Evolutionary conservation across 148 eudicot species (phyloP), one percentile per base, ranked within the genome.

Genomic region (Amaranthus hypochondriacus): DNA sequence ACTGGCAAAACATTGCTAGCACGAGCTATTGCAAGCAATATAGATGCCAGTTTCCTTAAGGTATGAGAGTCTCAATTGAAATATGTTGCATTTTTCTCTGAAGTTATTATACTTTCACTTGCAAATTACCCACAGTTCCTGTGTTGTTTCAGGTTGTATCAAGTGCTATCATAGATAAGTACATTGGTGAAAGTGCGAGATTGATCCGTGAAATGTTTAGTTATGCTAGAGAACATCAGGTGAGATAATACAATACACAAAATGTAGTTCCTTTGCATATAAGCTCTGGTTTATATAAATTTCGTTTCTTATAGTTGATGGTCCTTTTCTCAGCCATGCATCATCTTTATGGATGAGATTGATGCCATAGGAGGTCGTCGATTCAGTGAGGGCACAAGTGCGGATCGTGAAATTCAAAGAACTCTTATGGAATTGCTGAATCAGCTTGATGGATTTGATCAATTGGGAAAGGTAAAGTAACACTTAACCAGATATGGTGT

Each of bases 141-240:
- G 68, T 73, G 47, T 49, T 53, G 49, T 4, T 73, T 13, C 71
- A 94, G 97, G 97, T 95, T 74, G 98, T 95, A 28, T 95, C 98
- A 42, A 95, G 98, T 86, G 98, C 98, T 73, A 92, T 95, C 51
- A 95, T 95, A 21, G 97, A 95, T 76, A 95, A 92, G 78, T 95
- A 95, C 80, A 95, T 95, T 44, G 98, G 98, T 72, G 98, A 94
- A 83, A 94, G 98, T 87, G 97, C 98, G 48, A 89, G 98, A 84
- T 77, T 95, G 79, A 92, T 95, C 70, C 88, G 97, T 81, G 97
- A 95, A 87, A 95, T 95, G 98, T 95, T 95, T 67, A 78, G 81
- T n/a, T 95, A 95, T 82, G 98, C 98, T 12, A 90, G 97, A 74
- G 98, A 95, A 55, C 98, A 92, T 80, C 97, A 95, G 84, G 98